These are phyloP conservation scores for Entoloma clypeatum DNA, from an alignment of 1,284 basidiomycete species.

Conservation along the genomic window DNA sequence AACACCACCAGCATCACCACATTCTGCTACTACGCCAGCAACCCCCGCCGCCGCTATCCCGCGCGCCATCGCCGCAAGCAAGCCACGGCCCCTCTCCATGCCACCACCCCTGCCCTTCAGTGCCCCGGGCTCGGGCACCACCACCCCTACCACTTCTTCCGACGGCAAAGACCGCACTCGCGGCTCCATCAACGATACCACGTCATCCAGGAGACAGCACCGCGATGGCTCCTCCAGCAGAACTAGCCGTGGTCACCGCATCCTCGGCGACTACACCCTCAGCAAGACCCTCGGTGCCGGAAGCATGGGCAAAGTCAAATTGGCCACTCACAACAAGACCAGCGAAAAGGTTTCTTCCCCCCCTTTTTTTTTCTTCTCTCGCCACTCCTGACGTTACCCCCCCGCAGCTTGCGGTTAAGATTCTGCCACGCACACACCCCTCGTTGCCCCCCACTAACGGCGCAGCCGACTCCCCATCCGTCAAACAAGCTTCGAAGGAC, in stretches of 20 bases:
- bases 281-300: constrained; percentile 97
- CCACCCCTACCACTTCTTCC: constrained; percentile 28
- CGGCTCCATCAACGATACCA: constrained; percentile 24
- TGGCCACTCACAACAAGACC: constrained; percentile 85
- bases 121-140: constrained; percentile 22
- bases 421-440: constrained; percentile 81
- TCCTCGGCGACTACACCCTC: constrained; percentile 92
- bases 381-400: constrained; percentile 7
- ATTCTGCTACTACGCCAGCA: constrained; percentile 15
- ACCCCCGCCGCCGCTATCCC: constrained; percentile 11
- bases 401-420: constrained; percentile 91
- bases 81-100: constrained; percentile 40
- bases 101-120: constrained; percentile 18
- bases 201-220: constrained; percentile 18
- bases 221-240: constrained; percentile 24
- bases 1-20: constrained; percentile 25
- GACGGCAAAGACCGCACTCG: constrained; percentile 28
- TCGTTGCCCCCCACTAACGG: constrained; percentile 42
- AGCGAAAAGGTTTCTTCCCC: constrained; percentile 80
- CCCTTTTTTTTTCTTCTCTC: constrained; percentile 8
- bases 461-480: constrained; percentile 49
- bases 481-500: constrained; percentile 85
- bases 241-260: constrained; percentile 48
- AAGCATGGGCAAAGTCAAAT: constrained; percentile 99
- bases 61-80: constrained; percentile 26